phyloP scores from a whole-genome alignment of 805 yeast genomes.

The Yamadazyma tumulicola region DNA sequence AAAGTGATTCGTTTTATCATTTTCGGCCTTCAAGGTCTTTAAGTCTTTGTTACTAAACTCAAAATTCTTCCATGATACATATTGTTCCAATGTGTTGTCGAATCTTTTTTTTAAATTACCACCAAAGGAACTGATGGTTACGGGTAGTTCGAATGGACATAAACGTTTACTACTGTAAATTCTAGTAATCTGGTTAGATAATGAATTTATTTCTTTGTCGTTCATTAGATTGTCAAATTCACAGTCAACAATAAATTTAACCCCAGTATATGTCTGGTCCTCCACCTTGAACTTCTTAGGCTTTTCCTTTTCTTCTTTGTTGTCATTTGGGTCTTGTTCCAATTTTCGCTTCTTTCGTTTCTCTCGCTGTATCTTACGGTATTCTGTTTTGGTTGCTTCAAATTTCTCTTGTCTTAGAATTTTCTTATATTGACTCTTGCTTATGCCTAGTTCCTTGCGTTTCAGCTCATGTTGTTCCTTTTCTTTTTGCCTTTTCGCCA shows the following conservation, averaged over 20 bases:
- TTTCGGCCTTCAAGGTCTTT: constrained; percentile 24
- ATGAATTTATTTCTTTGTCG: constrained; percentile 62
- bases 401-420: constrained; percentile 54
- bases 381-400: constrained; percentile 64
- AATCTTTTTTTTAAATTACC: constrained; percentile 66
- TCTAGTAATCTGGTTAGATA: constrained; percentile 77
- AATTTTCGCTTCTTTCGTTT: constrained; percentile 40
- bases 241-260: constrained; percentile 75
- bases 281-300: constrained; percentile 30
- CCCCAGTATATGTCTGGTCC: constrained; percentile 47
- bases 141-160: constrained; percentile 52
- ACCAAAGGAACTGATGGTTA: constrained; percentile 58
- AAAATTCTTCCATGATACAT: constrained; percentile 66
- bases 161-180: constrained; percentile 76
- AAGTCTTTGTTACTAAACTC: constrained; percentile 41
- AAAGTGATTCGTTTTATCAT: constrained; percentile 22
- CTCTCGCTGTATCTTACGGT: constrained; percentile 52
- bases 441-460: constrained; percentile 55
- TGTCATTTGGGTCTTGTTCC: constrained; percentile 22
- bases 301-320: constrained; percentile 29
- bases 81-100: constrained; percentile 56
- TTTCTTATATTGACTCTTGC: constrained; percentile 81
- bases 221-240: constrained; percentile 88
- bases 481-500: constrained; percentile 8
- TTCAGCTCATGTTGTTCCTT: constrained; percentile 10